A percentile compares a stretch with the other conserved stretches of the same genome.
These are phyloP conservation scores for Naganishia sp. DNA, from an alignment of 1,284 basidiomycete species.

Conservation along the genomic window DNA sequence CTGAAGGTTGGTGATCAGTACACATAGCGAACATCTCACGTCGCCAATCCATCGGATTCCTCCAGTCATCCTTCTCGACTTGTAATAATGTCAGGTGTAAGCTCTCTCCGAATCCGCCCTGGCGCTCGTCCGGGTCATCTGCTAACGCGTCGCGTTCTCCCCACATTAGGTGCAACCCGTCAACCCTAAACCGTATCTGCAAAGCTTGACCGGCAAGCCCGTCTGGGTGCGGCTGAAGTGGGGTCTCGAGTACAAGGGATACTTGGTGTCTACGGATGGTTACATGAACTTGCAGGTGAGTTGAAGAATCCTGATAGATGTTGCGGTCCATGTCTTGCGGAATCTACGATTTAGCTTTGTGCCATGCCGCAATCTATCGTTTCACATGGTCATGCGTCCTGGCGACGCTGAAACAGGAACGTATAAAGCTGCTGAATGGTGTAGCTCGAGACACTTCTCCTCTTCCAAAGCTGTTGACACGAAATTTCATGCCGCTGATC, in stretches of 20 bases:
- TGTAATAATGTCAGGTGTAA: slow-evolving; percentile 30
- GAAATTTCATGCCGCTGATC: not conserved
- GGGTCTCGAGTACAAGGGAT: slow-evolving; percentile 99
- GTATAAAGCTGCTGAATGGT: too few relatives aligned
- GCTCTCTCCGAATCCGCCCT: not conserved
- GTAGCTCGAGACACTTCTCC: too few relatives aligned
- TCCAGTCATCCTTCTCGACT: not conserved
- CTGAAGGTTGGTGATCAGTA: not conserved
- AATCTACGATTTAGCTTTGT: too few relatives aligned
- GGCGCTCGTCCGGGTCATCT: not conserved
- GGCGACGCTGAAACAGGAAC: too few relatives aligned
- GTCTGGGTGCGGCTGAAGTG: slow-evolving; percentile 95
- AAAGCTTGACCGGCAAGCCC: slow-evolving; percentile 96
- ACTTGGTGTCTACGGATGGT: slow-evolving; percentile 95
- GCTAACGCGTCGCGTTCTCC: not conserved
- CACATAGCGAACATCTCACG: not conserved
- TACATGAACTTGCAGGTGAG: slow-evolving; percentile 99
- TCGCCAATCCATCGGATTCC: not conserved
- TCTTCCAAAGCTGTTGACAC: not conserved
- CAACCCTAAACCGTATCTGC: slow-evolving; percentile 98
- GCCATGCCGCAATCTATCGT: too few relatives aligned
- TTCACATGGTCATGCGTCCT: too few relatives aligned
- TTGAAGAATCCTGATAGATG: slow-evolving; percentile 26
- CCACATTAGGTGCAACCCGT: slow-evolving; percentile 61
- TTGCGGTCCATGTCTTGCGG: too few relatives aligned